Conservation (phyloP, 768 basidiomycete genomes). For the Trichaptum fuscoviolaceum region DNA sequence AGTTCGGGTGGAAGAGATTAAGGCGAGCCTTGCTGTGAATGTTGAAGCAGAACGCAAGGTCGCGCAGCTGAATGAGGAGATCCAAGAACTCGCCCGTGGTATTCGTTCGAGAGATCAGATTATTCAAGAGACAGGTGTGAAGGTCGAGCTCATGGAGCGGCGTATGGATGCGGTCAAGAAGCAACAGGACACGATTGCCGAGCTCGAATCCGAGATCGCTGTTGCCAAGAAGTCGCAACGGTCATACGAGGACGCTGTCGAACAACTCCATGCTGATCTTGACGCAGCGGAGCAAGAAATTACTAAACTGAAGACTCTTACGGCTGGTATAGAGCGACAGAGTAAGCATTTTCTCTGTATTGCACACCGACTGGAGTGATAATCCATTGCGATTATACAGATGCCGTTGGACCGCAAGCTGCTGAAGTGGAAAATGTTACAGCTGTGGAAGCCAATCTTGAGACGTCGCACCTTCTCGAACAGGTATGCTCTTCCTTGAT, state of each 20-base stretch:
- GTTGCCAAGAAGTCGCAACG: constrained; percentile 86
- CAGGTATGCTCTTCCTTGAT: constrained; percentile 46
- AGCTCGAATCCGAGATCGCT: constrained; percentile 74
- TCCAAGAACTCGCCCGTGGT: constrained; percentile 79
- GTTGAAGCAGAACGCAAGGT: constrained; percentile 90
- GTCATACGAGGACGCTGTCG: constrained; percentile 90
- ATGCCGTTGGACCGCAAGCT: constrained; percentile 40
- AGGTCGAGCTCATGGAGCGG: constrained; percentile 93
- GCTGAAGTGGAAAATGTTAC: constrained; percentile 52
- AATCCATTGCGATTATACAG: constrained; percentile 23
- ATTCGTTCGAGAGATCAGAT: constrained; percentile 86
- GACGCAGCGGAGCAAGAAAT: constrained; percentile 87
- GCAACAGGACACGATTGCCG: constrained; percentile 77
- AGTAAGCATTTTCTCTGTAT: constrained; percentile 35
- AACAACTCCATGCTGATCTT: constrained; percentile 84
- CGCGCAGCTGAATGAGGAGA: constrained; percentile 79
- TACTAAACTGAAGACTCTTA: constrained; percentile 66
- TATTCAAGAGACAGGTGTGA: constrained; percentile 84
- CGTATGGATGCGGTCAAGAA: constrained; percentile 88
- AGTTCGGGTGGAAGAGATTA: constrained; percentile 74
- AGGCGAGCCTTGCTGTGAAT: constrained; percentile 77
- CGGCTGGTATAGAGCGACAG: constrained; percentile 65
- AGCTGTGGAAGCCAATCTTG: constrained; percentile 73
- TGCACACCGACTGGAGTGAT: constrained; percentile 7
- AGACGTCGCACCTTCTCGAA: constrained; percentile 83